Evolutionary conservation across 2,329 filamentous ascomycete species (phyloP).

Genomic region (Apiospora malaysiana): DNA sequence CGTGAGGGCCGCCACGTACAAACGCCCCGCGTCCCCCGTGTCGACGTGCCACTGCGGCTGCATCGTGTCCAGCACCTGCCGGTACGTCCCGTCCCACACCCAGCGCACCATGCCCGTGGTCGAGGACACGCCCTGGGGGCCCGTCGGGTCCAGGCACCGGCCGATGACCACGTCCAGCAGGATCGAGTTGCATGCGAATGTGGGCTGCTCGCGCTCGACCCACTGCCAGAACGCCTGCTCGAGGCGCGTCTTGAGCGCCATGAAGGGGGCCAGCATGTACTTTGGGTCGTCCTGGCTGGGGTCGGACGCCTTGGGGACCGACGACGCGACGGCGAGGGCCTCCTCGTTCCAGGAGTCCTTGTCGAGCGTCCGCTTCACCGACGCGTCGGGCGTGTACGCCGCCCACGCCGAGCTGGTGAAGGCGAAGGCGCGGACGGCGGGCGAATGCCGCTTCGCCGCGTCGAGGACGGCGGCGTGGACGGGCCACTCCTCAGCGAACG

Average conservation of each 20-base stretch:
- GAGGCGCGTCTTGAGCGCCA: slow-evolving; percentile 41
- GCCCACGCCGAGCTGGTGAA: slow-evolving; percentile 42
- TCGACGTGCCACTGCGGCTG: slow-evolving; percentile 41
- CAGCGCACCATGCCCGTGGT: slow-evolving; percentile 41
- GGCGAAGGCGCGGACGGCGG: slow-evolving; percentile 33
- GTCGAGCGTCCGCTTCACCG: slow-evolving; percentile 32
- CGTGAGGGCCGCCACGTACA: slow-evolving; percentile 41
- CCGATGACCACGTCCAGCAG: slow-evolving; percentile 41
- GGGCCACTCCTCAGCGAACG: slow-evolving; percentile 30
- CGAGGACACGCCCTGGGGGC: slow-evolving; percentile 38
- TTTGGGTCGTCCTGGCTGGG: neutral
- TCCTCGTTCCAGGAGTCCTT: slow-evolving; percentile 41
- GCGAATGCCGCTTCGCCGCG: slow-evolving; percentile 30
- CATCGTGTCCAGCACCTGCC: slow-evolving; percentile 31
- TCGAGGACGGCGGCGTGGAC: slow-evolving; percentile 31
- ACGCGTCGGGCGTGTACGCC: slow-evolving; percentile 38
- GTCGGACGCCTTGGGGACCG: slow-evolving; percentile 25
- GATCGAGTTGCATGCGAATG: slow-evolving; percentile 40
- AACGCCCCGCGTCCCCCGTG: slow-evolving; percentile 35
- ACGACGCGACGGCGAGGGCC: slow-evolving; percentile 33
- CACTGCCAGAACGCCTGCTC: slow-evolving; percentile 43
- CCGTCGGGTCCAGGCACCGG: slow-evolving; percentile 34
- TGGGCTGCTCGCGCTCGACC: slow-evolving; percentile 36
- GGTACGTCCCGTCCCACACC: slow-evolving; percentile 36
- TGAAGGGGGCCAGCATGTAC: slow-evolving; percentile 31